phyloP scores from a whole-genome alignment of 192 early-diverging fungal species.

The Coemansia sp. region DNA sequence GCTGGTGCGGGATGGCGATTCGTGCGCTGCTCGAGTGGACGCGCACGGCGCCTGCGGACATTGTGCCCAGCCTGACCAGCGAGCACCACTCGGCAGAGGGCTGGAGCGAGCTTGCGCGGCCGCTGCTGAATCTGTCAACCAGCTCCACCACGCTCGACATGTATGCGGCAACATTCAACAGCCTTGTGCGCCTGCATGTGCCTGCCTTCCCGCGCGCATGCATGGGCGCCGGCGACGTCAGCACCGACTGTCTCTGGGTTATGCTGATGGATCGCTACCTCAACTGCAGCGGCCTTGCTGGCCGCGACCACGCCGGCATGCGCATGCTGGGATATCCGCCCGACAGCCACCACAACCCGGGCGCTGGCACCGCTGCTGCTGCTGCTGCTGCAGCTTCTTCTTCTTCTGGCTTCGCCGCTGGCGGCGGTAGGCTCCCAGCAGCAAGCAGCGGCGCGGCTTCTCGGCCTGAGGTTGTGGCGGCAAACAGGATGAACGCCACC shows the following conservation, averaged over 20 bases:
- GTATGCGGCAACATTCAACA: constrained; percentile 49
- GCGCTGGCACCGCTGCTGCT: neutral
- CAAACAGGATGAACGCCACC: constrained; percentile 52
- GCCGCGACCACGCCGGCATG: constrained; percentile 23
- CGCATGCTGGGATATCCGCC: constrained; percentile 1
- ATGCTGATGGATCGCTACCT: constrained; percentile 56
- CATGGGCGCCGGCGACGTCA: constrained; percentile 46
- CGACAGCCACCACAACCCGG: neutral
- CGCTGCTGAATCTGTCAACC: constrained; percentile 46
- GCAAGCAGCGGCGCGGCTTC: constrained; percentile 6
- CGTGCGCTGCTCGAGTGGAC: constrained; percentile 54
- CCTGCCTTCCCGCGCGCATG: constrained; percentile 49
- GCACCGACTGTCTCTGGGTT: constrained; percentile 40
- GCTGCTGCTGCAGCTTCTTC: too few relatives aligned
- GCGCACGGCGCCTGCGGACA: constrained; percentile 38
- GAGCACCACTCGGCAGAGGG: constrained; percentile 29
- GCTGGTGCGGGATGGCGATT: constrained; percentile 54
- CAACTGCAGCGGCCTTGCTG: constrained; percentile 44
- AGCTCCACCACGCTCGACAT: constrained; percentile 55
- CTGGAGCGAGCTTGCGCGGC: constrained; percentile 51
- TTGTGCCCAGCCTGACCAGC: constrained; percentile 48
- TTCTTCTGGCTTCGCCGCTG: too few relatives aligned
- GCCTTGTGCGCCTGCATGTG: constrained; percentile 41
- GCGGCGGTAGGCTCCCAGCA: neutral
- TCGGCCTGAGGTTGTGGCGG: constrained; percentile 48